A percentile compares a stretch with the other conserved stretches of the same genome.
phyloP scores from a whole-genome alignment of 73 alveolate genomes.

The Paramecium sexaurelia region DNA sequence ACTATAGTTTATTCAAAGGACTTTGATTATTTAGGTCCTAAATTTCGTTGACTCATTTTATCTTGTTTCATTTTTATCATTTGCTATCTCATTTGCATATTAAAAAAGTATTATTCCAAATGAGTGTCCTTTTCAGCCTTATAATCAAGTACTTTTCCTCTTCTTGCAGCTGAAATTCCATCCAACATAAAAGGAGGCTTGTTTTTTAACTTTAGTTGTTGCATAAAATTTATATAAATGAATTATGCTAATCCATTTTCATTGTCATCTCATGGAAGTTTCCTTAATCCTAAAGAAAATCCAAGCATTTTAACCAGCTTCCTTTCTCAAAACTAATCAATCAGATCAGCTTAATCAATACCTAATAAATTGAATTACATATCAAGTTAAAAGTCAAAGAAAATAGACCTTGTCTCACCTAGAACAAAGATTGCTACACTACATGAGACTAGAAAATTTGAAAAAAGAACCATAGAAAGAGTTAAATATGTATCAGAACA shows the following conservation, averaged over 20 bases:
- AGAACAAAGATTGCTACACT: neutral
- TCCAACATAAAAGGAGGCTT: conserved; percentile 13
- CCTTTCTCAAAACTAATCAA: neutral
- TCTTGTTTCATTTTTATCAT: neutral
- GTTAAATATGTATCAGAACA: neutral
- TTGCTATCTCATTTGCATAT: neutral
- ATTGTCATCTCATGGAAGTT: neutral
- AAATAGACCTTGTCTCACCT: neutral
- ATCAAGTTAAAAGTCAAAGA: neutral
- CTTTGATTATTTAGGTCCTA: neutral
- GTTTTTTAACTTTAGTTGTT: neutral
- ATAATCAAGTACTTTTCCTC: neutral
- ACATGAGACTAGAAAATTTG: neutral
- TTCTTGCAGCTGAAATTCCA: neutral
- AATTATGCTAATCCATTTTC: neutral
- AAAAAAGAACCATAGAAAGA: neutral
- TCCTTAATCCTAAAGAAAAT: neutral
- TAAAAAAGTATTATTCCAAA: neutral
- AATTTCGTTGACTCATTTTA: neutral
- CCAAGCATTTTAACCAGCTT: neutral
- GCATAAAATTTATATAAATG: conserved; percentile 7
- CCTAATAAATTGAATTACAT: neutral
- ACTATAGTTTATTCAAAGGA: conserved; percentile 14
- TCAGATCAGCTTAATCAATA: neutral
- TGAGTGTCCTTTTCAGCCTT: conserved; percentile 1